These are phyloP conservation scores for Lactarius quietus DNA, from an alignment of 768 basidiomycete genomes.

Conservation along the genomic window DNA sequence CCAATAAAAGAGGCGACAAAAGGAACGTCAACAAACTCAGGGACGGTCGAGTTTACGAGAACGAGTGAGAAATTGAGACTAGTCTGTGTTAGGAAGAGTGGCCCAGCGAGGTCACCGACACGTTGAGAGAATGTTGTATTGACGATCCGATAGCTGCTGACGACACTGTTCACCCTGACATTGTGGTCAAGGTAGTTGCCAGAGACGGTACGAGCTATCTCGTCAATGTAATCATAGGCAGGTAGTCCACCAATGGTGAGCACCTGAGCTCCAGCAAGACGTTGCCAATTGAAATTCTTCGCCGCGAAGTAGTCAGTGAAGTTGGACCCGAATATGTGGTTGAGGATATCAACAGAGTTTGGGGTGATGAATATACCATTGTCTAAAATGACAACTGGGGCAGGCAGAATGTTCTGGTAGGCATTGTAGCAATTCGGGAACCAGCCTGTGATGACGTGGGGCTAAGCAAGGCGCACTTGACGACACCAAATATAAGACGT, in stretches of 20 bases:
- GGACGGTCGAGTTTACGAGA: conserved; percentile 42
- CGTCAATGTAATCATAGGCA: conserved; percentile 53
- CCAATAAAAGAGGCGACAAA: conserved; percentile 50
- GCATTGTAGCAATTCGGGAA: conserved; percentile 51
- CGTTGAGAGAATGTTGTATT: conserved; percentile 52
- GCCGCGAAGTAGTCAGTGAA: conserved; percentile 43
- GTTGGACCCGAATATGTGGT: conserved; percentile 41
- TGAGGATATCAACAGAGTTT: conserved; percentile 50
- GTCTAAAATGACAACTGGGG: conserved; percentile 39
- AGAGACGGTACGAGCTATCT: conserved; percentile 53
- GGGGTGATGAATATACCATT: conserved; percentile 47
- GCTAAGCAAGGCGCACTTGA: background rate
- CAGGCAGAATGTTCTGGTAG: conserved; percentile 48
- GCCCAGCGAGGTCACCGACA: conserved; percentile 54
- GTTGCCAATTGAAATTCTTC: conserved; percentile 53
- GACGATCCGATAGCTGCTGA: conserved; percentile 49
- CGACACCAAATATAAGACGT: conserved; percentile 23
- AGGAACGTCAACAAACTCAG: conserved; percentile 50
- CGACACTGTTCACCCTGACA: conserved; percentile 59
- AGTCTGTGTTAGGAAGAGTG: conserved; percentile 44
- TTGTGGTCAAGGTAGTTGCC: conserved; percentile 64
- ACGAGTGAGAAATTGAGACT: conserved; percentile 48
- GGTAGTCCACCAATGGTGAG: conserved; percentile 50
- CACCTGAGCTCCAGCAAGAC: conserved; percentile 58
- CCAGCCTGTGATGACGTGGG: conserved; percentile 40